Evolutionary conservation across 75 land plant genomes (phyloP), one percentile per base, ranked within the genome.

Genomic region (Gnetum montanum): DNA sequence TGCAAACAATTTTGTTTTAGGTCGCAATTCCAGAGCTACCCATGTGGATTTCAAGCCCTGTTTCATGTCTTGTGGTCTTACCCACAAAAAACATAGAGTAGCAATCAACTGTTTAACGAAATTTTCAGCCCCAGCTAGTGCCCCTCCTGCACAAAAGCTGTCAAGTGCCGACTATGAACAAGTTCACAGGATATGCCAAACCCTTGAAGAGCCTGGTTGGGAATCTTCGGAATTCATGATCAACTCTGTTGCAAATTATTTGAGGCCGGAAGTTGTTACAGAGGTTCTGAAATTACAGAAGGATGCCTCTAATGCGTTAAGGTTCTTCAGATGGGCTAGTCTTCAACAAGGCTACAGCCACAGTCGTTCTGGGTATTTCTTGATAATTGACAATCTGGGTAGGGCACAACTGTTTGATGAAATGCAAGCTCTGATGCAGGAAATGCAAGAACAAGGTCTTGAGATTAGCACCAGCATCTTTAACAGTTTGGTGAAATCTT

Each of bases 261-360:
- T 53, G 22, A 31, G 20, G 22, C 55, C 55, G 19, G 18, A 53
- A 8, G 1, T 31, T 23, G 55, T 53, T 34, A 36, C 34, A 6
- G 34, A 53, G 15, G 55, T 53, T 34, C 23, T 53, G 12, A 53
- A 53, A 13, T 25, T 53, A 23, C 55, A 31, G 34, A 20, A 34
- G 13, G 19, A 19, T 6, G 34, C 55, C 55, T 36, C 8, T 4
- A 34, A 15, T 20, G 59, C 58, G 4, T n/a, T 54, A 24, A 38
- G 38, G 49, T 45, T 69, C 48, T 69, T 69, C 59, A 31, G 55
- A 3, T 69, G 71, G 71, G 59, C 50, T 31, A 50, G 29, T 3
- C 33, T 45, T 31, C 48, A 69, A 16, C 22, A 52, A 8, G 60
- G 59, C 13, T 54, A 55, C 34, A 33, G 34, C 2, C 58, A 44